These are phyloP conservation scores for Artemisia tridentata DNA, from an alignment of 129 eudicot genomes.

Conservation along the genomic window DNA sequence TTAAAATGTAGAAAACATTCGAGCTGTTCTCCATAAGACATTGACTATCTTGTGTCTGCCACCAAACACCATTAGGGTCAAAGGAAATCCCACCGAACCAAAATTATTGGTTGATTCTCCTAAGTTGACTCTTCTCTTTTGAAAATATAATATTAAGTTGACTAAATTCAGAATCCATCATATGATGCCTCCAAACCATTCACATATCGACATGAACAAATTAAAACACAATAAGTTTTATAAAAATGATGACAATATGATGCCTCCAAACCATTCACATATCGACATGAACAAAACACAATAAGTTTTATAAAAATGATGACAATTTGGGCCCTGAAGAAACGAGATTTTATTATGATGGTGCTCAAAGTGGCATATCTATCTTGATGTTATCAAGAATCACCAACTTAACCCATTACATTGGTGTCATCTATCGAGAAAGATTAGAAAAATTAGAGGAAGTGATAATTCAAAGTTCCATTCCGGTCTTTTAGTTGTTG, in stretches of 20 bases:
- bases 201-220: slow-evolving; percentile 15
- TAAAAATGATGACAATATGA: slow-evolving; percentile 18
- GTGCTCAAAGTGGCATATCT: slow-evolving; percentile 32
- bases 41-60: slow-evolving; percentile 24
- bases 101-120: slow-evolving; percentile 27
- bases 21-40: slow-evolving; percentile 21
- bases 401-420: slow-evolving; percentile 21
- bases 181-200: slow-evolving; percentile 26
- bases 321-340: slow-evolving; percentile 5
- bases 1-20: slow-evolving; percentile 16
- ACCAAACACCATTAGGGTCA: slow-evolving; percentile 23
- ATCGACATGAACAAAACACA: slow-evolving; percentile 5
- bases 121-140: slow-evolving; percentile 27
- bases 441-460: not conserved
- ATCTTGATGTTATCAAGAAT: slow-evolving; percentile 24
- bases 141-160: slow-evolving; percentile 14
- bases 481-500: not conserved
- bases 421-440: not conserved
- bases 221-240: too few relatives aligned
- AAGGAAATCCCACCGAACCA: slow-evolving; percentile 30
- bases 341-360: not conserved
- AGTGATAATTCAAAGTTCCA: slow-evolving; percentile 1
- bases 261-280: slow-evolving; percentile 26
- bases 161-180: too few relatives aligned
- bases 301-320: slow-evolving; percentile 11